These are phyloP conservation scores for Chytriomyces sp. DNA, from an alignment of 192 early-diverging fungal species.

Conservation along the genomic window DNA sequence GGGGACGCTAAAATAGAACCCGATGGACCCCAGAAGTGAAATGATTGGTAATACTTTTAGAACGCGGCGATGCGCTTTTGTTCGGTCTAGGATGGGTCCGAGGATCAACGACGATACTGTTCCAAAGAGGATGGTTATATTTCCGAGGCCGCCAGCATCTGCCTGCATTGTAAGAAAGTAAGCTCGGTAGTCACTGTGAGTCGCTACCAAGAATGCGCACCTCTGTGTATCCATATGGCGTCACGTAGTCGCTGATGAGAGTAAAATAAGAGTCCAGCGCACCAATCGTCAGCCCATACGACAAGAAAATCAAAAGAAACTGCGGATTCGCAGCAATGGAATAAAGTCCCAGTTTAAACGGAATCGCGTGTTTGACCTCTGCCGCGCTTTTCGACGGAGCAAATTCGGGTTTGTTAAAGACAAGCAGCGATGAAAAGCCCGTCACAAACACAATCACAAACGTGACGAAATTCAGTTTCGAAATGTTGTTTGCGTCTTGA, in stretches of 20 bases:
- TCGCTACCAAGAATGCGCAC: background rate
- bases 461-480: conserved; percentile 19
- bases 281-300: conserved; percentile 25
- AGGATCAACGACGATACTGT: conserved; percentile 61
- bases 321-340: conserved; percentile 15
- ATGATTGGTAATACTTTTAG: conserved; percentile 39
- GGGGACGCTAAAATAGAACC: conserved; percentile 33
- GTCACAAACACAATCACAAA: conserved; percentile 16
- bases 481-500: conserved; percentile 7
- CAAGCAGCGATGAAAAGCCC: conserved; percentile 11
- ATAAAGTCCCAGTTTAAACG: conserved; percentile 34
- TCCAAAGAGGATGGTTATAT: conserved; percentile 62
- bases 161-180: background rate
- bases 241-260: conserved; percentile 39
- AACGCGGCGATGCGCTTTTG: conserved; percentile 56
- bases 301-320: conserved; percentile 28
- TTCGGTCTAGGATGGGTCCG: conserved; percentile 62
- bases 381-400: conserved; percentile 13
- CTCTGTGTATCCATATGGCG: conserved; percentile 41
- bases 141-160: conserved; percentile 64
- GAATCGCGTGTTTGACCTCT: conserved; percentile 8
- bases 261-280: conserved; percentile 42
- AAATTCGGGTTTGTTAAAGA: conserved; percentile 20
- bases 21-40: conserved; percentile 12
- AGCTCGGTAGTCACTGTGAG: background rate